Conservation (phyloP, 257 asterid genomes). For the Leptodermis oblonga region DNA sequence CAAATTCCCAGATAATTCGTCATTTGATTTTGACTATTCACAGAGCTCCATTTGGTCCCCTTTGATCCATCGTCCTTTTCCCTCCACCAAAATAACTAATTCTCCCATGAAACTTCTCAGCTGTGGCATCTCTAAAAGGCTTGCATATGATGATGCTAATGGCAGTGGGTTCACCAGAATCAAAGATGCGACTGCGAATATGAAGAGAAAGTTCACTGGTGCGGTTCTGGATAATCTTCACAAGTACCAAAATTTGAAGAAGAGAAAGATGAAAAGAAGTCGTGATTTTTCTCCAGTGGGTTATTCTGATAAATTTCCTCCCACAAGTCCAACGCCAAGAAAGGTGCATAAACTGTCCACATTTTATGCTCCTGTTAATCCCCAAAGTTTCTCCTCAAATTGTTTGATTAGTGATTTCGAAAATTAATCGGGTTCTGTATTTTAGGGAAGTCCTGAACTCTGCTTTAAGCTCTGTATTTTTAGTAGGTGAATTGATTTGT, state of each 20-base stretch:
- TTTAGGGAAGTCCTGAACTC: not conserved
- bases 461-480: too few species aligned
- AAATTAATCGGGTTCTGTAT: not conserved
- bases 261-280: conserved; percentile 30
- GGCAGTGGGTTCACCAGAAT: conserved; percentile 20
- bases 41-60: conserved; percentile 99
- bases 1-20: conserved; percentile 81
- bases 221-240: conserved; percentile 32
- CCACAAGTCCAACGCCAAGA: conserved; percentile 37
- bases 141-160: conserved; percentile 29
- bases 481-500: too few species aligned
- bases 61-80: conserved; percentile 41
- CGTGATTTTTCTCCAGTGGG: conserved; percentile 37
- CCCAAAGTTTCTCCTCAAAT: not conserved
- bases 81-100: not conserved
- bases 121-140: conserved; percentile 33
- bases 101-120: not conserved
- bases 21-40: conserved; percentile 78
- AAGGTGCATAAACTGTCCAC: too few species aligned
- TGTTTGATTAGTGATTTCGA: not conserved
- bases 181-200: conserved; percentile 36
- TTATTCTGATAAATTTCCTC: conserved; percentile 29
- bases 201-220: conserved; percentile 52
- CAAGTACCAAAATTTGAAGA: conserved; percentile 37
- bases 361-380: too few species aligned